A percentile compares a stretch with the other conserved stretches of the same genome.
phyloP scores from a whole-genome alignment of 441 rosid species.

The Mallotus repandus region DNA sequence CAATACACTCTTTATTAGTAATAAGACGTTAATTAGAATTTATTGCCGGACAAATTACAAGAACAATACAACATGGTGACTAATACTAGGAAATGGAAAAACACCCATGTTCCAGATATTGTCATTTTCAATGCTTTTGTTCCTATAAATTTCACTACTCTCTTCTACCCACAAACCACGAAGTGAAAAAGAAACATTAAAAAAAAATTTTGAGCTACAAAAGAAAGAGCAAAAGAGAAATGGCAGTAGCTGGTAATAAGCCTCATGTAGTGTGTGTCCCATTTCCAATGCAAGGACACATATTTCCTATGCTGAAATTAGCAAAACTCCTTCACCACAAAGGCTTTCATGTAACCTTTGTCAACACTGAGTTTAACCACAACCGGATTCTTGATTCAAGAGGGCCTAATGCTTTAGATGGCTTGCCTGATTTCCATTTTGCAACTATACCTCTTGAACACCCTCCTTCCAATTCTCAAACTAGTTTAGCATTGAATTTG shows the following conservation, averaged over 20 bases:
- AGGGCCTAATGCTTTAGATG: slow-evolving; percentile 21
- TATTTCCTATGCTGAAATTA: slow-evolving; percentile 31
- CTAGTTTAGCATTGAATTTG: slow-evolving; percentile 17
- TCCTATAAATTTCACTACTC: background rate
- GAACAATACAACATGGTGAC: background rate
- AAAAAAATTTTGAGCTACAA: background rate
- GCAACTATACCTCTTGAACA: slow-evolving; percentile 24
- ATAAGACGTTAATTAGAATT: no score
- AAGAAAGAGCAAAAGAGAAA: background rate
- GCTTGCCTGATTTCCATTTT: slow-evolving; percentile 25
- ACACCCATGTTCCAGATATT: background rate
- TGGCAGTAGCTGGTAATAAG: slow-evolving; percentile 10
- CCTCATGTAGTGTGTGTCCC: slow-evolving; percentile 36
- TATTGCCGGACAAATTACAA: background rate
- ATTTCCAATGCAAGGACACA: slow-evolving; percentile 37
- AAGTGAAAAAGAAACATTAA: background rate
- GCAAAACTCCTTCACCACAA: slow-evolving; percentile 33
- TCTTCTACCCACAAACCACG: background rate
- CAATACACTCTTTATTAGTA: no score
- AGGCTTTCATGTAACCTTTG: slow-evolving; percentile 37
- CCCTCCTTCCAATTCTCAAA: slow-evolving; percentile 23
- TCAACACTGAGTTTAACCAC: slow-evolving; percentile 32
- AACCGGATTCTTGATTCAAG: slow-evolving; percentile 21
- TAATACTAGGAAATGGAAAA: background rate
- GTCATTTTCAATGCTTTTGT: background rate